phyloP scores from a whole-genome alignment of 1,284 basidiomycete species.

The Cryptococcus hybrid region DNA sequence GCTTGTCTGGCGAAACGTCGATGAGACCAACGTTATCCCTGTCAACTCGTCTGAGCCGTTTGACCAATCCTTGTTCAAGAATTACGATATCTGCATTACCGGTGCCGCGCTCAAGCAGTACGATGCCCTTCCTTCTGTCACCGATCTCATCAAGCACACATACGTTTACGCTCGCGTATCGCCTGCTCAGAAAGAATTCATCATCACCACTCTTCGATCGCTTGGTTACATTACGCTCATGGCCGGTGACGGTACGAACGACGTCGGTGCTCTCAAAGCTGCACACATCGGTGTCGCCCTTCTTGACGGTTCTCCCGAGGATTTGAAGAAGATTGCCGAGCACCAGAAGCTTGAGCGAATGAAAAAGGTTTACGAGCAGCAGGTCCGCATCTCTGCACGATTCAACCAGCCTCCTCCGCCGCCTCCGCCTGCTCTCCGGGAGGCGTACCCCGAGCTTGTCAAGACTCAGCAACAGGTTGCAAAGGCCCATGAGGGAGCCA shows the following conservation, averaged over 20 bases:
- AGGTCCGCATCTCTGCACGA: slow-evolving; percentile 78
- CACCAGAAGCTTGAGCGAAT: slow-evolving; percentile 81
- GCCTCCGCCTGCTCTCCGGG: slow-evolving; percentile 77
- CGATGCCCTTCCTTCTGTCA: slow-evolving; percentile 62
- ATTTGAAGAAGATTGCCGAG: slow-evolving; percentile 88
- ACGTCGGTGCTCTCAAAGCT: slow-evolving; percentile 93
- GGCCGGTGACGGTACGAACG: slow-evolving; percentile 97
- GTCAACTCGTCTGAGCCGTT: slow-evolving; percentile 74
- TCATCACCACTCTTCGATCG: slow-evolving; percentile 80
- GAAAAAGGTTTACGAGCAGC: slow-evolving; percentile 94
- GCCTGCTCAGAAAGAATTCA: slow-evolving; percentile 90
- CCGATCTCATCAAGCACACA: slow-evolving; percentile 78
- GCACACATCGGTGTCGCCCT: slow-evolving; percentile 93
- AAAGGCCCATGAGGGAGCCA: slow-evolving; percentile 61
- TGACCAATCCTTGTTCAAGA: slow-evolving; percentile 69
- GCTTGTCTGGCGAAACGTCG: slow-evolving; percentile 88
- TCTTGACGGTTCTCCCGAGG: slow-evolving; percentile 84
- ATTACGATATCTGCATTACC: slow-evolving; percentile 93
- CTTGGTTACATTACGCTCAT: slow-evolving; percentile 89
- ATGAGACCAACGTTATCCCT: slow-evolving; percentile 80
- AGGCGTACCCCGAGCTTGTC: slow-evolving; percentile 84
- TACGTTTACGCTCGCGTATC: slow-evolving; percentile 98
- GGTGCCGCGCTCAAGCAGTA: slow-evolving; percentile 86
- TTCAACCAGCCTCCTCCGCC: slow-evolving; percentile 91
- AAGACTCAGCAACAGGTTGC: slow-evolving; percentile 78